These are phyloP conservation scores for Heritiera fomes DNA, from an alignment of 345 rosid species.

Conservation along the genomic window DNA sequence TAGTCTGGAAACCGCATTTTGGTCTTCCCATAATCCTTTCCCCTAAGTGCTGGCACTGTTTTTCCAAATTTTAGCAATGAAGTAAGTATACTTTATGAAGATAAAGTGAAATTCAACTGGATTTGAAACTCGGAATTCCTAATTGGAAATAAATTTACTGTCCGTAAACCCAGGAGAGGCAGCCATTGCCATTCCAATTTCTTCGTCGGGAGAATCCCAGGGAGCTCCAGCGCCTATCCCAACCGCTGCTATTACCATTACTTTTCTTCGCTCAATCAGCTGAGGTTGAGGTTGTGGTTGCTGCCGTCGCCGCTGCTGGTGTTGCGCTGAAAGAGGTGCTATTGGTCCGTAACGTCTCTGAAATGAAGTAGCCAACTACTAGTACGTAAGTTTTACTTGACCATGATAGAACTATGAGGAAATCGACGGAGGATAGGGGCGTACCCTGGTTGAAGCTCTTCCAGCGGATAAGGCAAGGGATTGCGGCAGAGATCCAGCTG, in stretches of 20 bases:
- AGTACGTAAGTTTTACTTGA: not conserved
- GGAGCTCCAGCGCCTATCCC: slow-evolving; percentile 46
- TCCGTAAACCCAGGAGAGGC: slow-evolving; percentile 78
- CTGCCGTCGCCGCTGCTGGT: slow-evolving; percentile 13
- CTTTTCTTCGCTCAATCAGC: slow-evolving; percentile 52
- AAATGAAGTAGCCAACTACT: not conserved
- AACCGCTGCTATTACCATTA: slow-evolving; percentile 44
- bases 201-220: slow-evolving; percentile 20
- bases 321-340: slow-evolving; percentile 30
- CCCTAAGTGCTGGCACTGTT: slow-evolving; percentile 94
- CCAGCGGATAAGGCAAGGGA: slow-evolving; percentile 23
- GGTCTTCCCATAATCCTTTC: slow-evolving; percentile 92
- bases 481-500: slow-evolving; percentile 32
- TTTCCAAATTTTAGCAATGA: not conserved
- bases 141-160: slow-evolving; percentile 42
- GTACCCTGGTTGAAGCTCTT: slow-evolving; percentile 29
- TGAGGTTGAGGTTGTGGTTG: slow-evolving; percentile 1
- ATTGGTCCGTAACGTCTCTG: slow-evolving; percentile 44
- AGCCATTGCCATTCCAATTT: slow-evolving; percentile 40
- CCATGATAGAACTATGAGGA: not conserved
- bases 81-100: too few relatives aligned
- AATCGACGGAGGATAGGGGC: slow-evolving; percentile 13
- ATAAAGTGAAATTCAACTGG: too few relatives aligned
- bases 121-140: too few relatives aligned
- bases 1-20: slow-evolving; percentile 90